A percentile compares a stretch with the other conserved stretches of the same genome.
These are phyloP conservation scores for Colletotrichum lupini DNA, from an alignment of 2,329 filamentous ascomycete species.

Conservation along the genomic window DNA sequence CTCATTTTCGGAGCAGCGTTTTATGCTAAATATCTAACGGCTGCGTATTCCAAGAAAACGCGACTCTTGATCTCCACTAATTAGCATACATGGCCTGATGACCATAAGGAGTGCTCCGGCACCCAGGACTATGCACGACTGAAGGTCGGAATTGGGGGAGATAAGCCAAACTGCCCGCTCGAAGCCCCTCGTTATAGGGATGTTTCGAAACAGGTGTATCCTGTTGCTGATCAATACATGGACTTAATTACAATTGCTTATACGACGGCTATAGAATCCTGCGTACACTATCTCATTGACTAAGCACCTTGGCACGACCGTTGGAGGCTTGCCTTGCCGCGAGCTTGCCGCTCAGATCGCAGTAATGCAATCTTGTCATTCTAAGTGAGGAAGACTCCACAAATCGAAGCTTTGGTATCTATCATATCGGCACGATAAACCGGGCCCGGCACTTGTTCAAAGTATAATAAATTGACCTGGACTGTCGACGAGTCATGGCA, in stretches of 20 bases:
- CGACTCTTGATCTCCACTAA: no score
- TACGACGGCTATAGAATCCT: neutral
- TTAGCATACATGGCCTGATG: no score
- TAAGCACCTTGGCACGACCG: neutral
- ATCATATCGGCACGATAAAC: neutral
- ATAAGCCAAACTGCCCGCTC: neutral
- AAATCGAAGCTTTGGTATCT: slow-evolving; percentile 12
- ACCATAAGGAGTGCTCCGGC: no score
- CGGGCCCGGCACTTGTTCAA: slow-evolving; percentile 15
- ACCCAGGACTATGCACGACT: no score
- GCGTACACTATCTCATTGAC: neutral
- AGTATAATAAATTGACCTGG: slow-evolving; percentile 20
- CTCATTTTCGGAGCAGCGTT: no score
- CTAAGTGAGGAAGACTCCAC: slow-evolving; percentile 8
- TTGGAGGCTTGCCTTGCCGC: neutral
- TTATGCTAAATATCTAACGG: no score
- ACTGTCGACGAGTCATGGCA: slow-evolving; percentile 18
- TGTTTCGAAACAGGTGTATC: neutral
- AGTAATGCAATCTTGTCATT: neutral
- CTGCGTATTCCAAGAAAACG: no score
- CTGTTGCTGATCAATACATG: neutral
- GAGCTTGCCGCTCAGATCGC: neutral
- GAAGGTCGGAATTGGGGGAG: neutral
- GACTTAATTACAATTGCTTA: neutral
- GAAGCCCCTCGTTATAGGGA: neutral